phyloP scores from a whole-genome alignment of 148 eudicot genomes.

The Vaccinium corymbosum region DNA sequence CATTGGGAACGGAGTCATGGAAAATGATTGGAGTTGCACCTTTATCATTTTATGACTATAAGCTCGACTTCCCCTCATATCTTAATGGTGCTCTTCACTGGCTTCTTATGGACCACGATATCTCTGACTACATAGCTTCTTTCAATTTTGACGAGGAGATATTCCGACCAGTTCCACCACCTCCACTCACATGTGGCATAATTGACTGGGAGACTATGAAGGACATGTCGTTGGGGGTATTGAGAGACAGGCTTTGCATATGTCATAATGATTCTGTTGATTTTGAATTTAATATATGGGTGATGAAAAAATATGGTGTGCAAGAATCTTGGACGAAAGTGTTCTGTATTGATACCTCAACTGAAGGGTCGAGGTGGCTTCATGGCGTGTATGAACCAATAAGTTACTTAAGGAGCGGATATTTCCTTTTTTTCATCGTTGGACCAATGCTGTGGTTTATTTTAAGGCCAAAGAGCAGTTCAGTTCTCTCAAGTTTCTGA shows the following conservation, averaged over 20 bases:
- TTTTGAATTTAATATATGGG: neutral
- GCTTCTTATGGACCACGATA: neutral
- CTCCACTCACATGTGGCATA: neutral
- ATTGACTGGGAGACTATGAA: neutral
- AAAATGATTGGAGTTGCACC: neutral
- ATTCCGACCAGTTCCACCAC: constrained; percentile 20
- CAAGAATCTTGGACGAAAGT: constrained; percentile 16
- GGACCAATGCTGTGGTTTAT: neutral
- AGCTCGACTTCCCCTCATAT: neutral
- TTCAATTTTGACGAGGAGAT: constrained; percentile 5
- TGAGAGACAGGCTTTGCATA: constrained; percentile 19
- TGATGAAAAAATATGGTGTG: neutral
- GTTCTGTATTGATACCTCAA: constrained; percentile 8
- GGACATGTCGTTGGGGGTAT: constrained; percentile 13
- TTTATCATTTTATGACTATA: neutral
- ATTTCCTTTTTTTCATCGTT: constrained; percentile 12
- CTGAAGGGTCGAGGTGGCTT: neutral
- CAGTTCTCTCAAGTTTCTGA: neutral
- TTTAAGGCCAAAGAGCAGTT: neutral
- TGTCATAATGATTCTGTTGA: constrained; percentile 1
- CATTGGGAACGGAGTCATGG: constrained; percentile 19
- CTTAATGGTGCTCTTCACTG: constrained; percentile 20
- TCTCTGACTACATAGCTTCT: neutral
- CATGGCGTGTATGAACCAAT: constrained; percentile 9
- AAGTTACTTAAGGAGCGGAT: constrained; percentile 14